Evolutionary conservation across 2,329 filamentous ascomycete species (phyloP), one percentile per base, ranked within the genome.

Genomic region (Monilinia laxa): DNA sequence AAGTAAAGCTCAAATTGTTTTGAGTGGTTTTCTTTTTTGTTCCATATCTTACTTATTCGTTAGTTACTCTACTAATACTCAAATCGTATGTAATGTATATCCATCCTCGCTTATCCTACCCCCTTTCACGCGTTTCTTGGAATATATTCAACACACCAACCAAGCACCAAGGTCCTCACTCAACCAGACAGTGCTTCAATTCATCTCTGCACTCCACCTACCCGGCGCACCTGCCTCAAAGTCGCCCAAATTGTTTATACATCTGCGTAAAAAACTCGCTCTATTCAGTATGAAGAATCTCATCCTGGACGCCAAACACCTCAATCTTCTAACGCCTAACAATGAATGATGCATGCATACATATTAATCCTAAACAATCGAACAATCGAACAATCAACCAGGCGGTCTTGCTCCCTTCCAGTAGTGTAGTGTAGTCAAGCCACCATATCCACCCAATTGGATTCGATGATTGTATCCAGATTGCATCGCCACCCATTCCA

Each of bases 401-500:
- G 12, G 14, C 23, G 49, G 49, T 18, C 49, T 52, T 28, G 11
- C n/a, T 51, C 23, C 49, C n/a, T 28, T 52, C 49, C 49, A 28
- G 49, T 52, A 51, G n/a, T 51, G 47, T n/a, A 51, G n/a, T 51
- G 49, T 25, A 51, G n/a, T 23, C n/a, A 12, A 58, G 23, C n/a
- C 56, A 58, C 45, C 45, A 7, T 45, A 31, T 51, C 47, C 56
- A 59, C 56, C 56, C 56, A 59, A 38, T 38, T 60, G 45, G 38
- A 20, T 38, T 20, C 47, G 23, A 51, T 51, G 47, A 51, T 51
- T 12, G 47, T n/a, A 51, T 51, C 47, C n/a, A 11, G 40, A 45
- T 58, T 58, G 40, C 42, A 58, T 47, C 23, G 58, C 58, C 45
- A 51, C 10, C 58, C 45, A 62, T 51, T 56, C 45, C 54, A 56